Conservation (phyloP, 345 rosid species). For the Noccaea bulbosa region DNA sequence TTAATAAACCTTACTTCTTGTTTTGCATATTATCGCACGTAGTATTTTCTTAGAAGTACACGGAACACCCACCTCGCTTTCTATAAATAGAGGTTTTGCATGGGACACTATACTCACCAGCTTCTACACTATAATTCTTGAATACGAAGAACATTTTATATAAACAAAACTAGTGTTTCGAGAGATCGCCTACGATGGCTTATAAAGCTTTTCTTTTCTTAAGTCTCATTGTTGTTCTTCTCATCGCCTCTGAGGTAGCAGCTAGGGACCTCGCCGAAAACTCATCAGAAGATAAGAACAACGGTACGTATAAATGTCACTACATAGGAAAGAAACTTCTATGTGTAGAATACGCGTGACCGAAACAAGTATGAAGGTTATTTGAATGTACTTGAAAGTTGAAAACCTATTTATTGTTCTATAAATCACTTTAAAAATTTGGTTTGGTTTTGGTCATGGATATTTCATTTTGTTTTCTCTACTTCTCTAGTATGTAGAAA, state of each 20-base stretch:
- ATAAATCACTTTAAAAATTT: background rate
- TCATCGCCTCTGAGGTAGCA: constrained; percentile 34
- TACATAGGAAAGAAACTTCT: background rate
- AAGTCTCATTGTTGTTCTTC: constrained; percentile 21
- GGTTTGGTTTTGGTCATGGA: background rate
- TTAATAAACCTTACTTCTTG: background rate
- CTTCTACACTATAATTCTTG: background rate
- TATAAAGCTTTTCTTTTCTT: constrained; percentile 33
- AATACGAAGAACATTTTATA: background rate
- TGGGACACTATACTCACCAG: constrained; percentile 5
- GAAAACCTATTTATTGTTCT: background rate
- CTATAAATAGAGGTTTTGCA: constrained; percentile 25
- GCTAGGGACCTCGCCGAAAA: constrained; percentile 32
- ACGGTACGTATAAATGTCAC: constrained; percentile 1
- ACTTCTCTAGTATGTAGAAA: background rate
- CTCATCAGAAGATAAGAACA: background rate
- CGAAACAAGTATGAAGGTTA: background rate
- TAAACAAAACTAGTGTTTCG: background rate
- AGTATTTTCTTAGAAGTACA: background rate
- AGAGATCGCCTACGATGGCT: constrained; percentile 20
- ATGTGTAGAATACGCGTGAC: background rate
- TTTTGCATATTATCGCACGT: background rate
- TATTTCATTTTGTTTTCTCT: background rate
- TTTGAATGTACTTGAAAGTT: background rate
- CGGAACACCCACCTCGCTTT: background rate